phyloP scores from a whole-genome alignment of 768 basidiomycete species.

The Pulveroboletus sp. region DNA sequence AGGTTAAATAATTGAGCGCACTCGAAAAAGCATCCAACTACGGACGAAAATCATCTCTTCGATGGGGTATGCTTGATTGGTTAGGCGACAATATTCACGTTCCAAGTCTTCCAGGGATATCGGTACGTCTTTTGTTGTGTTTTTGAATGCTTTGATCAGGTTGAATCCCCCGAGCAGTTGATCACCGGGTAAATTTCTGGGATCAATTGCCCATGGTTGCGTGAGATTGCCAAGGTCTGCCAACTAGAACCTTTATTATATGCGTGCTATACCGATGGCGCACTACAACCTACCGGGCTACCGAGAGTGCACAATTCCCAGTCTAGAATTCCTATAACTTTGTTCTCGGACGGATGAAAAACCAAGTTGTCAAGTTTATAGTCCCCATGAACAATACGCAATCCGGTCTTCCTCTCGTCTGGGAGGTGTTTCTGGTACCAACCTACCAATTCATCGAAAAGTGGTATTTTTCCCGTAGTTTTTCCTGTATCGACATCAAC shows the following conservation, averaged over 20 bases:
- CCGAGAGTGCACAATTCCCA: conserved; percentile 98
- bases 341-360: conserved; percentile 88
- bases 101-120: conserved; percentile 70
- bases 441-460: conserved; percentile 60
- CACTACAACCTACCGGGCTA: conserved; percentile 59
- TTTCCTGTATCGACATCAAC: conserved; percentile 60
- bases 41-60: conserved; percentile 72
- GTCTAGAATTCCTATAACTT: conserved; percentile 92
- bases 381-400: conserved; percentile 94
- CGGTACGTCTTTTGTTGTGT: conserved; percentile 49
- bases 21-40: conserved; percentile 84
- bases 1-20: conserved; percentile 28
- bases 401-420: conserved; percentile 67
- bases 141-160: conserved; percentile 60
- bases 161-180: conserved; percentile 10
- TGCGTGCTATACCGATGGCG: not conserved
- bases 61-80: conserved; percentile 67
- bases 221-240: conserved; percentile 91
- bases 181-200: conserved; percentile 33
- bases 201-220: conserved; percentile 70
- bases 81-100: conserved; percentile 71
- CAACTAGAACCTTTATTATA: conserved; percentile 39
- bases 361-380: conserved; percentile 97
- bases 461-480: conserved; percentile 67
- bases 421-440: conserved; percentile 79